Base-by-base conservation (phyloP, 495 filamentous ascomycete genomes). In the Xylaria flabelliformis region DNA sequence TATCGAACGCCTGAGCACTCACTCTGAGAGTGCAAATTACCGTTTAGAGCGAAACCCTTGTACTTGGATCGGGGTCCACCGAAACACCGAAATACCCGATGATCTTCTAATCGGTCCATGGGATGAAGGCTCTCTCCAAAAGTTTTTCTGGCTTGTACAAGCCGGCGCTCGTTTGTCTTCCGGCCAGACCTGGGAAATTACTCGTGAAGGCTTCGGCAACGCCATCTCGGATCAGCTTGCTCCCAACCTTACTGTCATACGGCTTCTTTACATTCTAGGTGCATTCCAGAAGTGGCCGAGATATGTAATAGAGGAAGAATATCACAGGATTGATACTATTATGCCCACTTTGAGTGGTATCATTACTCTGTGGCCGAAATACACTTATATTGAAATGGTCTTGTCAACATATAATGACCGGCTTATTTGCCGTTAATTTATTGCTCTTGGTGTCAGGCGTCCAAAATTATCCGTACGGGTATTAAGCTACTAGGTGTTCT, bases 71-170 rank as follows among this genome's bases (percentile, higher is more conserved):
- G 80, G 79, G 4, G 68, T 84, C 6, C 78, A 85, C 55, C 67
- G 56, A 4, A n/a, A 39, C 1, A 77, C 74, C 0, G 67, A 55
- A 24, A 80, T 84, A 21, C 83, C 83, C 0, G 70, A 81, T 46
- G 69, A 69, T 6, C 69, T 85, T 1, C 32, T 85, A 3, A 63
- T 26, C 3, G 75, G 77, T 10, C 78, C 81, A 1, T 75, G 67
- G 34, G 62, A 72, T 29, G 77, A 77, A 62, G 70, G 78, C 1
- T 70, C 64, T 1, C 69, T 77, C 6, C 77, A 78, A 71, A 77
- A 81, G 59, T 66, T 81, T 0, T 84, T 79, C 72, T 85, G 83
- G 83, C 51, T 83, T 17, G 48, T 79, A 17, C 81, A 76, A 39
- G 77, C 67, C 10, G 80, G 83, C 0, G 80, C 79, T 26, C 58